Base-by-base conservation (phyloP, 176 grass and related monocot genomes). In the Secale cereale region DNA sequence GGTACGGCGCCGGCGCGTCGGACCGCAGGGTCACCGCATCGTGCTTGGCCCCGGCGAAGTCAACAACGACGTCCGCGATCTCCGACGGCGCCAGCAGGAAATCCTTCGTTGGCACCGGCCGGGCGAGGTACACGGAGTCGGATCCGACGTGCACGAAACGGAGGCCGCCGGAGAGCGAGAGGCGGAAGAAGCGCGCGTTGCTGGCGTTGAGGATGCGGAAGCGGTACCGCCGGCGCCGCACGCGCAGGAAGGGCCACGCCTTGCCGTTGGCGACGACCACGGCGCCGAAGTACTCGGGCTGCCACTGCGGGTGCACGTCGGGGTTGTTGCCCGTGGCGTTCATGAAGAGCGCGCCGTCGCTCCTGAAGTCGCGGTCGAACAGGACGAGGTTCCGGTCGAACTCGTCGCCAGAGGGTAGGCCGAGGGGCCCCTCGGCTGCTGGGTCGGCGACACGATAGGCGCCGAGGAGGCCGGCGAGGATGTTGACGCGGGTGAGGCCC, bases 131-230 rank as follows among this genome's bases (percentile, higher is more conserved):
- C 13, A 92, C 78, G 0, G 82, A 85, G 76, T 97, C 94, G 33
- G 94, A 97, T 2, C 78, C 89, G n/a, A 94, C 62, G 81, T 83
- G 85, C 1, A 85, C 63, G 78, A 97, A 93, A 2, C 81, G 68
- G 15, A 91, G 82, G 12, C 87, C 78, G 69, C 2, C 67, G 45
- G 86, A 83, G 73, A 97, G 88, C 19, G 56, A 83, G 13, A 97
- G 79, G 1, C 31, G 78, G 75, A 86, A 93, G 87, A 89, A 97
- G 69, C 91, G 74, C 32, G 94, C 94, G 80, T 97, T 97, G 94
- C 94, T 93, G 69, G 94, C 86, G 78, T 97, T 97, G 84, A 97
- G 46, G 62, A 97, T 59, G 43, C 94, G 94, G 78, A 97, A 88
- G 16, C 94, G 78, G 85, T 97, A 93, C 15, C 91, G 81, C 11